A percentile compares a stretch with the other conserved stretches of the same genome.
phyloP scores from a whole-genome alignment of 495 filamentous ascomycete species.

The Corynascus novoguineensis region DNA sequence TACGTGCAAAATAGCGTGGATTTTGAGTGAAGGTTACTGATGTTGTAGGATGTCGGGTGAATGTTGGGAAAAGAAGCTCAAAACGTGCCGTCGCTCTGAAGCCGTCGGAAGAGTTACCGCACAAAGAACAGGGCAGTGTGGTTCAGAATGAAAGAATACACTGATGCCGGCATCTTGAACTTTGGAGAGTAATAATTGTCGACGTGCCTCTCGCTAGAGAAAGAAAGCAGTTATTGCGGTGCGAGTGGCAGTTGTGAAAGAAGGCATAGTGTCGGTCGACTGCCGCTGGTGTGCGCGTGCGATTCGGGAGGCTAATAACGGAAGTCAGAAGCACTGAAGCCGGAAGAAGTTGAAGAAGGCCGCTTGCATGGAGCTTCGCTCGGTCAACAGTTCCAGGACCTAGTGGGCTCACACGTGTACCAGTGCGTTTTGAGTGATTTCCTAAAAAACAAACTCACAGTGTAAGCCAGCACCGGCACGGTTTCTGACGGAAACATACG shows the following conservation, averaged over 20 bases:
- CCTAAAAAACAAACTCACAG: no score
- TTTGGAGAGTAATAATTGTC: not conserved
- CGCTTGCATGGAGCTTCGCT: not conserved
- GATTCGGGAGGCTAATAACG: not conserved
- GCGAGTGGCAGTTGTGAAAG: slow-evolving; percentile 10
- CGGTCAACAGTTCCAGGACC: not conserved
- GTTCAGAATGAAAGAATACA: not conserved
- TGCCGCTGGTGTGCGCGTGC: not conserved
- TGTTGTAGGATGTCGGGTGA: not conserved
- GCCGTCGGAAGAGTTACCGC: no score
- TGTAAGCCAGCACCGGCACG: no score
- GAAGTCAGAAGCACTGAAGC: not conserved
- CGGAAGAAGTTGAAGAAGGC: not conserved
- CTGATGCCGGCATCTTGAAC: not conserved
- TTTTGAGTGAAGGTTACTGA: no score
- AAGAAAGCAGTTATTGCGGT: not conserved
- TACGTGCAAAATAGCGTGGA: no score
- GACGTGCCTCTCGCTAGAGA: not conserved
- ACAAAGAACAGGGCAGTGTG: no score
- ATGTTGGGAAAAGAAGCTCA: not conserved
- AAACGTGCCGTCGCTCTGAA: no score
- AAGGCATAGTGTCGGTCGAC: slow-evolving; percentile 2
- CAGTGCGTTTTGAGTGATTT: no score
- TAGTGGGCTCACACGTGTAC: no score
- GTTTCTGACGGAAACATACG: no score